Evolutionary conservation across 2,329 filamentous ascomycete species (phyloP).

Genomic region (Harringtonia aguacate): DNA sequence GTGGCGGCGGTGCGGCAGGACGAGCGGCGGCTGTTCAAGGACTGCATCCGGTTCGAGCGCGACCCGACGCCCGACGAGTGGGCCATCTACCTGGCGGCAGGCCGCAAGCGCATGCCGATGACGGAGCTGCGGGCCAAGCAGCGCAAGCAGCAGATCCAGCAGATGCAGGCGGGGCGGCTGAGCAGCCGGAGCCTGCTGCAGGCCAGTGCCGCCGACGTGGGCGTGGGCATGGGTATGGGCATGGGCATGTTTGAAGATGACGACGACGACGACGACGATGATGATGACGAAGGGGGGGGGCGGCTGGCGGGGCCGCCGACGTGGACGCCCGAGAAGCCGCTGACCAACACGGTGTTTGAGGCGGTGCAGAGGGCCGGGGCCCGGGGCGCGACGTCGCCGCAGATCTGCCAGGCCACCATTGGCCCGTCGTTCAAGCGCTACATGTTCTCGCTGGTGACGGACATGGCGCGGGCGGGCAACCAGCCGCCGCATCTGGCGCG

Average conservation of each 20-base stretch:
- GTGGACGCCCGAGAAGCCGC: slow-evolving; percentile 23
- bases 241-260: slow-evolving; percentile 3
- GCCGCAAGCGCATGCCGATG: slow-evolving; percentile 20
- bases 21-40: slow-evolving; percentile 41
- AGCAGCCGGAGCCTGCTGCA: too few relatives aligned
- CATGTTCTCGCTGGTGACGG: slow-evolving; percentile 20
- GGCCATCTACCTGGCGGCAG: slow-evolving; percentile 42
- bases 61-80: slow-evolving; percentile 47
- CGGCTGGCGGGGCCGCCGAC: background rate
- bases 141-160: slow-evolving; percentile 3
- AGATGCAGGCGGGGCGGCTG: background rate
- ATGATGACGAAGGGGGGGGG: slow-evolving; percentile 6
- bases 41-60: slow-evolving; percentile 48
- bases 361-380: slow-evolving; percentile 20
- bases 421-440: slow-evolving; percentile 25
- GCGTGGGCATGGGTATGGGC: background rate
- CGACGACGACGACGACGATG: slow-evolving; percentile 7
- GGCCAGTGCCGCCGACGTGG: too few relatives aligned
- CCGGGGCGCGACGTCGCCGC: slow-evolving; percentile 23
- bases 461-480: slow-evolving; percentile 20
- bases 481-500: slow-evolving; percentile 29
- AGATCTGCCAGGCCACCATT: slow-evolving; percentile 23
- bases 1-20: slow-evolving; percentile 43
- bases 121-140: slow-evolving; percentile 8
- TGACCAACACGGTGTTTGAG: slow-evolving; percentile 24